phyloP scores from a whole-genome alignment of 2,329 filamentous ascomycete species.

The Thielaviopsis punctulata region DNA sequence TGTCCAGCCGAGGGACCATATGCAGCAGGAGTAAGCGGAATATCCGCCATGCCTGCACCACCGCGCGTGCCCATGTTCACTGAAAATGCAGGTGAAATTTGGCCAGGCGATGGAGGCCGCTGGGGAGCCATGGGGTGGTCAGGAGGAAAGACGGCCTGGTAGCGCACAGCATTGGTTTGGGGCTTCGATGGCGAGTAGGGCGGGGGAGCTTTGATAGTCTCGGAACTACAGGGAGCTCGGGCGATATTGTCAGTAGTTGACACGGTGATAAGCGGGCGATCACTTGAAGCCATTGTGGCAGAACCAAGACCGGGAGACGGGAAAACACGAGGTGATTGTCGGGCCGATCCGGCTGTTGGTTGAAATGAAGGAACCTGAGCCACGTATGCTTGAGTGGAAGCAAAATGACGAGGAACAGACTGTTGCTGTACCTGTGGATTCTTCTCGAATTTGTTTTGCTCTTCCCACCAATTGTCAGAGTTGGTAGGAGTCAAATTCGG shows the following conservation, averaged over 20 bases:
- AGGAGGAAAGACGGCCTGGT: conserved; percentile 41
- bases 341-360: background rate
- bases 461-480: conserved; percentile 7
- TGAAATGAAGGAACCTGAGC: background rate
- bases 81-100: conserved; percentile 44
- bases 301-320: conserved; percentile 10
- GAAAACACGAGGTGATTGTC: conserved; percentile 2
- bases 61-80: conserved; percentile 44
- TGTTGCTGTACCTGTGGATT: background rate
- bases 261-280: background rate
- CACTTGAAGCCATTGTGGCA: conserved; percentile 12
- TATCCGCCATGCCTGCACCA: conserved; percentile 41
- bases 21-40: conserved; percentile 32
- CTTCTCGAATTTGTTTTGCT: conserved; percentile 3
- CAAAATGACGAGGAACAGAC: background rate
- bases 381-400: background rate
- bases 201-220: conserved; percentile 24
- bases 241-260: background rate
- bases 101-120: conserved; percentile 41
- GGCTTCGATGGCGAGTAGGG: conserved; percentile 36
- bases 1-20: conserved; percentile 25
- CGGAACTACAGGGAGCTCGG: conserved; percentile 6
- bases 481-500: background rate
- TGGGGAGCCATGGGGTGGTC: conserved; percentile 29
- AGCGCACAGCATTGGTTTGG: conserved; percentile 25